These are phyloP conservation scores for Mimosa bimucronata DNA, from an alignment of 306 rosid species.

Conservation along the genomic window DNA sequence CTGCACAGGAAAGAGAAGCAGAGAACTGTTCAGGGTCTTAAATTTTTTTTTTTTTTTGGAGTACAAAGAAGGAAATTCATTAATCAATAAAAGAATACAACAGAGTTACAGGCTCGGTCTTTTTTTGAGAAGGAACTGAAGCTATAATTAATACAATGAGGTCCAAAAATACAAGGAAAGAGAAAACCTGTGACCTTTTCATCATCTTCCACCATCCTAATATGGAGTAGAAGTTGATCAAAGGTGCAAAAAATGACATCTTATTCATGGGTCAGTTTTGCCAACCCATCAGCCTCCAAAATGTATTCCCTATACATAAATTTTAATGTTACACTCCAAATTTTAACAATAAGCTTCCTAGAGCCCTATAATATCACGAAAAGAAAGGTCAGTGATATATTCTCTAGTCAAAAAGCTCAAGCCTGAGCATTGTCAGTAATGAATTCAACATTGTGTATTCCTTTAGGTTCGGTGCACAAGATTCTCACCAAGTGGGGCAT, in stretches of 20 bases:
- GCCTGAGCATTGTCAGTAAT: background rate
- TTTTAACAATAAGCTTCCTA: background rate
- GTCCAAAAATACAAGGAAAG: background rate
- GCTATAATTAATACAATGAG: background rate
- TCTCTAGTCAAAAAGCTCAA: background rate
- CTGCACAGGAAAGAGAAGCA: background rate
- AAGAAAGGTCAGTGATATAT: background rate
- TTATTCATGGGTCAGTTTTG: background rate
- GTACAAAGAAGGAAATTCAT: background rate
- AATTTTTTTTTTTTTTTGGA: background rate
- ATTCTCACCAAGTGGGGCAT: too few species aligned
- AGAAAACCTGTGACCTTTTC: background rate
- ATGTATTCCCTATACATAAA: background rate
- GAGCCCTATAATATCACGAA: background rate
- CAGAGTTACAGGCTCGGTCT: background rate
- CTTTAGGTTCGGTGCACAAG: background rate
- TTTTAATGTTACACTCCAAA: background rate
- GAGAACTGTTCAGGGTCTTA: background rate
- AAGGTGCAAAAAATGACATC: background rate
- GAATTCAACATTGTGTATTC: background rate
- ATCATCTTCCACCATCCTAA: background rate
- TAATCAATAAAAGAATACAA: background rate
- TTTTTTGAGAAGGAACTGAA: background rate
- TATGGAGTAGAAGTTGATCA: background rate
- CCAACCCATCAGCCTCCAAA: background rate